These are phyloP conservation scores for Pseudozyma hubeiensis DNA, from an alignment of 1,284 basidiomycete genomes.

Conservation along the genomic window DNA sequence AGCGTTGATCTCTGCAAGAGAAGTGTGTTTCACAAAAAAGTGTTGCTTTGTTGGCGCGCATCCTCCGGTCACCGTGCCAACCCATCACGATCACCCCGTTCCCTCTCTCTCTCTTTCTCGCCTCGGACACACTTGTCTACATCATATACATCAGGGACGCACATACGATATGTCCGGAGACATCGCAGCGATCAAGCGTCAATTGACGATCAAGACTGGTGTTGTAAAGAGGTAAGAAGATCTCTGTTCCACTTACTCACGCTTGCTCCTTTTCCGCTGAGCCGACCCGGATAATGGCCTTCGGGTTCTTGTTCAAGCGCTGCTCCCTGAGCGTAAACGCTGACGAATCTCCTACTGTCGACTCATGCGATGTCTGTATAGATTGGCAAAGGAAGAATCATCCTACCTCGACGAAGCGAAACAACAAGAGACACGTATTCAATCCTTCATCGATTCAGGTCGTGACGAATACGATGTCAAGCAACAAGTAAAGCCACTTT, in stretches of 20 bases:
- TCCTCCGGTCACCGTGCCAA: no score
- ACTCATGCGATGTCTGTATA: neutral
- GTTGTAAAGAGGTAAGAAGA: conserved; percentile 53
- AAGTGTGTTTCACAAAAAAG: no score
- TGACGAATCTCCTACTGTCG: neutral
- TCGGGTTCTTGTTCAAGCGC: no score
- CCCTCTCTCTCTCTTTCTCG: no score
- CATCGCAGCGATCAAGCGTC: conserved; percentile 41
- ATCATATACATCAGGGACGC: neutral
- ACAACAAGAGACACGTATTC: conserved; percentile 40
- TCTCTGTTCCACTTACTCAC: neutral
- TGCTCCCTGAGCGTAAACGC: neutral
- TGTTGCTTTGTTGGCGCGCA: no score
- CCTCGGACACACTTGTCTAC: no score
- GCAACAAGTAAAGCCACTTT: conserved; percentile 40
- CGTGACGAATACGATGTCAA: conserved; percentile 58
- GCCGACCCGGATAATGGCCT: no score
- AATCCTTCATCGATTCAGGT: conserved; percentile 39
- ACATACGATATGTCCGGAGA: conserved; percentile 11
- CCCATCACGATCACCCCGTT: no score
- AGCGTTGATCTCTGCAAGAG: no score
- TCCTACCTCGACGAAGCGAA: conserved; percentile 50
- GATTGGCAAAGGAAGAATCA: conserved; percentile 55
- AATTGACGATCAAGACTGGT: conserved; percentile 58
- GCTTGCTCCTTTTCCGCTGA: neutral